A percentile compares a stretch with the other conserved stretches of the same genome.
Conservation (phyloP, 306 rosid species). For the Aeschynomene evenia region DNA sequence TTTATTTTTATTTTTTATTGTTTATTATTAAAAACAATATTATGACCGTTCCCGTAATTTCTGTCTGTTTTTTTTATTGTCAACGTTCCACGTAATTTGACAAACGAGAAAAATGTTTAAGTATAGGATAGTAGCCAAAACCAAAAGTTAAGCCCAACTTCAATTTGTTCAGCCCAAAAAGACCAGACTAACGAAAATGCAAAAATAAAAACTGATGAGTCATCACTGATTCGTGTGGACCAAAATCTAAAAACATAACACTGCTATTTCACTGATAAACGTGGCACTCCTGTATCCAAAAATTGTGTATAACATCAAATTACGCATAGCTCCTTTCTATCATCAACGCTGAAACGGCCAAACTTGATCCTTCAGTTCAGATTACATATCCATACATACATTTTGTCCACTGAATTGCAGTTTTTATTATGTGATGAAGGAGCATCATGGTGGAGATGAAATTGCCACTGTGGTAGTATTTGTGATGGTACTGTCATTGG, state of each 20-base stretch:
- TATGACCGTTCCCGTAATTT: no score
- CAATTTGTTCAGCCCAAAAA: no score
- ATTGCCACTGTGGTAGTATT: constrained; percentile 21
- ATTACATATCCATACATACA: neutral
- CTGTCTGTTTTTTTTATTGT: no score
- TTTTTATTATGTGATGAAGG: constrained; percentile 28
- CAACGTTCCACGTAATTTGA: no score
- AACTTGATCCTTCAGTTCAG: no score
- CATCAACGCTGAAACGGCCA: neutral
- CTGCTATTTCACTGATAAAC: neutral
- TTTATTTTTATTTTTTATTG: no score
- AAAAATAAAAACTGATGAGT: no score
- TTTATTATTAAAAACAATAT: no score
- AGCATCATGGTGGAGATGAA: neutral
- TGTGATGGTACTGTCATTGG: constrained; percentile 38
- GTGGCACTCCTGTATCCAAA: neutral
- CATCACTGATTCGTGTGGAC: no score
- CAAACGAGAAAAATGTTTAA: neutral
- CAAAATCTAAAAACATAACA: no score
- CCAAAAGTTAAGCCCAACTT: neutral
- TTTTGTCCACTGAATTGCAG: neutral
- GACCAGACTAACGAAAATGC: no score
- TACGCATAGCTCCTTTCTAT: neutral
- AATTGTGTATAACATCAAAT: neutral
- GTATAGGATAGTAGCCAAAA: neutral